phyloP scores from a whole-genome alignment of 1,284 basidiomycete genomes.

The Irpex sp. region DNA sequence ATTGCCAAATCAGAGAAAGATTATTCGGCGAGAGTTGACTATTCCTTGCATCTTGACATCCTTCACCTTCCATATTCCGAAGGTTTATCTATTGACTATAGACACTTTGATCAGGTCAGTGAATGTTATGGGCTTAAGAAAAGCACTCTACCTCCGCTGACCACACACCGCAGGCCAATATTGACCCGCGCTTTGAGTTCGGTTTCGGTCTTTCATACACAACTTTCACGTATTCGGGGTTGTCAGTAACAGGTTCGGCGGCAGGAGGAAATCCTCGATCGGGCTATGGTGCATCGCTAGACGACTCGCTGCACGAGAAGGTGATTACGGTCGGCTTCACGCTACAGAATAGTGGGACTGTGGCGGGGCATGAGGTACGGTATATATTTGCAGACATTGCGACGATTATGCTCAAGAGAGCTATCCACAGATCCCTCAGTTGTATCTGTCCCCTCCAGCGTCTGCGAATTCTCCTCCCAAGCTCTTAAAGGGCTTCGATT shows the following conservation, averaged over 20 bases:
- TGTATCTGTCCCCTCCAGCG: slow-evolving; percentile 44
- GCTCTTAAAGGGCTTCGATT: slow-evolving; percentile 64
- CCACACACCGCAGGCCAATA: slow-evolving; percentile 38
- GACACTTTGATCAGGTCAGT: slow-evolving; percentile 54
- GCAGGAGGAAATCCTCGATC: slow-evolving; percentile 35
- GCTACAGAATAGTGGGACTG: slow-evolving; percentile 40
- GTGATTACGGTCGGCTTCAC: slow-evolving; percentile 43
- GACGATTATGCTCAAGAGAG: slow-evolving; percentile 4
- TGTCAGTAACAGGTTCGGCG: slow-evolving; percentile 39
- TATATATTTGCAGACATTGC: slow-evolving; percentile 3
- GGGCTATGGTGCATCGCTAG: slow-evolving; percentile 43
- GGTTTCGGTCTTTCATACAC: slow-evolving; percentile 50
- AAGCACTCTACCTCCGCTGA: too few relatives aligned
- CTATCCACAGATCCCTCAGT: slow-evolving; percentile 41
- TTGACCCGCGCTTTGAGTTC: slow-evolving; percentile 62
- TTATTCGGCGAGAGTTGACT: slow-evolving; percentile 40
- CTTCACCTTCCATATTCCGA: slow-evolving; percentile 44
- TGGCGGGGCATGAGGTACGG: slow-evolving; percentile 45
- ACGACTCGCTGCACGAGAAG: slow-evolving; percentile 42
- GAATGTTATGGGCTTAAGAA: slow-evolving; percentile 15
- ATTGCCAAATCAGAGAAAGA: slow-evolving; percentile 44
- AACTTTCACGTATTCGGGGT: slow-evolving; percentile 47
- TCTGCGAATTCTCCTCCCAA: slow-evolving; percentile 56
- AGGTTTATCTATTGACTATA: slow-evolving; percentile 62
- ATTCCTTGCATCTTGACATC: slow-evolving; percentile 31